phyloP scores from a whole-genome alignment of 352 stramenopile genomes.

The Globisporangium emineosum region DNA sequence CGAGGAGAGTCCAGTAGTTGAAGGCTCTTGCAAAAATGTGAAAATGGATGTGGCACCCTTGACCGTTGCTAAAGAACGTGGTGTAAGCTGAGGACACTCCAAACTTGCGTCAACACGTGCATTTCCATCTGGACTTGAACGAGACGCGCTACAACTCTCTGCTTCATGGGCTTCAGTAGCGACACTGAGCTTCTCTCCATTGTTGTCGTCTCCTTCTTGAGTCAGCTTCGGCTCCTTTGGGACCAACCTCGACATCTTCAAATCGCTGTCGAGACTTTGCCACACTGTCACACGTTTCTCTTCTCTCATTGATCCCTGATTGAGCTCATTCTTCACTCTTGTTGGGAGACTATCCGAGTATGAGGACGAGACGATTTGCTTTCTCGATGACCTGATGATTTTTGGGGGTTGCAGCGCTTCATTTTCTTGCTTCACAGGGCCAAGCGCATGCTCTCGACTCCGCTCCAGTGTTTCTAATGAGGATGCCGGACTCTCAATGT shows the following conservation, averaged over 20 bases:
- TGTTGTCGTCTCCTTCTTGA: neutral
- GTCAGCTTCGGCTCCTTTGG: neutral
- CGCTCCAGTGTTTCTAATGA: neutral
- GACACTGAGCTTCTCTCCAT: neutral
- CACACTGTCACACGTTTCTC: neutral
- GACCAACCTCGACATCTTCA: neutral
- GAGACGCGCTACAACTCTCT: neutral
- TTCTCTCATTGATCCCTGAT: neutral
- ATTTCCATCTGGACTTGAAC: neutral
- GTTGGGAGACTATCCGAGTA: neutral
- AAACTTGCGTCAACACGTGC: neutral
- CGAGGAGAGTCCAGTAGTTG: neutral
- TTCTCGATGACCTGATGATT: neutral
- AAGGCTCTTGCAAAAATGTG: neutral
- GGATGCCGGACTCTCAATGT: neutral
- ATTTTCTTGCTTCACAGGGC: neutral
- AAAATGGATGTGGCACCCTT: neutral
- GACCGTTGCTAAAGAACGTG: neutral
- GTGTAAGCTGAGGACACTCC: neutral
- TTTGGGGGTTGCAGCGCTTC: neutral
- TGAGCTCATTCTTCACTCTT: neutral
- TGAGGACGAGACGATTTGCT: conserved; percentile 5
- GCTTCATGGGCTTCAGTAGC: neutral
- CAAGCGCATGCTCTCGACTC: neutral
- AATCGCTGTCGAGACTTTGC: conserved; percentile 16